A percentile compares a stretch with the other conserved stretches of the same genome.
Evolutionary conservation across 2,329 filamentous ascomycete genomes (phyloP).

Genomic region (Ceratocystis variospora): DNA sequence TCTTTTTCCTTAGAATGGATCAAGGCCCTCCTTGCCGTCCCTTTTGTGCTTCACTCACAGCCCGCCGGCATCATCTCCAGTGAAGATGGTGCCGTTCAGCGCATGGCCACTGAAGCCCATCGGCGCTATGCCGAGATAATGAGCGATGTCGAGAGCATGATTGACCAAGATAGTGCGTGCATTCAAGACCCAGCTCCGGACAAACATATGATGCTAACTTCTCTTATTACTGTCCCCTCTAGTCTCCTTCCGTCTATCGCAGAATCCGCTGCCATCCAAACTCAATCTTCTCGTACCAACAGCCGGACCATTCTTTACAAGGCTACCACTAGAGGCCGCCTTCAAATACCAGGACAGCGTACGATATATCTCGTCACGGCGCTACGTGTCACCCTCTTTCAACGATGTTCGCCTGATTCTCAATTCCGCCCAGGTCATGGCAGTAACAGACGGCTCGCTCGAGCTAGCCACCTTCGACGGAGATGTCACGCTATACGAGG

Average conservation of each 20-base stretch:
- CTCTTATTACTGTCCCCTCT: constrained; percentile 14
- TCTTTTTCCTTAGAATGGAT: constrained; percentile 62
- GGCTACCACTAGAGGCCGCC: constrained; percentile 71
- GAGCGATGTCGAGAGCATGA: constrained; percentile 78
- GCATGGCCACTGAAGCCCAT: constrained; percentile 69
- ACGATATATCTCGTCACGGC: constrained; percentile 74
- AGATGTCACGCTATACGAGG: constrained; percentile 89
- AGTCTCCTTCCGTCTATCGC: constrained; percentile 58
- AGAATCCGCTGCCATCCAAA: constrained; percentile 63
- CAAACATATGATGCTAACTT: not conserved
- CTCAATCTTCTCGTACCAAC: constrained; percentile 82
- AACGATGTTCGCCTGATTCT: constrained; percentile 88
- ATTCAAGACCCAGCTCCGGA: no score
- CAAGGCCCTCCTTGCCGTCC: constrained; percentile 84
- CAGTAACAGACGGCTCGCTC: constrained; percentile 63
- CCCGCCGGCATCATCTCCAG: constrained; percentile 74
- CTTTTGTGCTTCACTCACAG: constrained; percentile 92
- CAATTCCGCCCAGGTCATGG: constrained; percentile 90
- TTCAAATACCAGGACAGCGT: constrained; percentile 81
- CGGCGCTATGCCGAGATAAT: constrained; percentile 90
- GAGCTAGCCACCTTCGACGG: constrained; percentile 92
- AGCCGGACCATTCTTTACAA: constrained; percentile 87
- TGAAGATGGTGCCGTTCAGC: constrained; percentile 47
- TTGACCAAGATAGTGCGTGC: constrained; percentile 74
- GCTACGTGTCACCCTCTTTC: constrained; percentile 92